Conservation (phyloP, 805 yeast species). For the Clavispora carvajalis region DNA sequence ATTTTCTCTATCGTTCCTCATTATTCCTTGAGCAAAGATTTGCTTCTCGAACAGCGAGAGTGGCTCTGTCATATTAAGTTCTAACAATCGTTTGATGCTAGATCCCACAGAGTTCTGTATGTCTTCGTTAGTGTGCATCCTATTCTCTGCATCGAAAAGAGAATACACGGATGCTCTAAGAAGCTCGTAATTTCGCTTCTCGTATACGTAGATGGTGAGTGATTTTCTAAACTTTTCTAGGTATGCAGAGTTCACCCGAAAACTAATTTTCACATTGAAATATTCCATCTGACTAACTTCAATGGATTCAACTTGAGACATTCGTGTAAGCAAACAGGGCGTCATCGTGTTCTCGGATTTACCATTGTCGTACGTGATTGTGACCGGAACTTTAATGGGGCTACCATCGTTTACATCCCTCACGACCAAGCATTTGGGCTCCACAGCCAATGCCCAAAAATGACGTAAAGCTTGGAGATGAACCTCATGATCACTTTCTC, state of each 20-base stretch:
- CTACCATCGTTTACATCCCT: conserved; percentile 60
- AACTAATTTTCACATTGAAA: conserved; percentile 48
- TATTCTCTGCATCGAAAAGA: conserved; percentile 32
- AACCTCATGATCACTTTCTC: conserved; percentile 42
- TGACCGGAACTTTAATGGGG: conserved; percentile 47
- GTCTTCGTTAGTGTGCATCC: conserved; percentile 21
- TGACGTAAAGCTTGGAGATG: conserved; percentile 83
- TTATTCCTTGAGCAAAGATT: conserved; percentile 24
- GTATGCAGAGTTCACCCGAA: conserved; percentile 37
- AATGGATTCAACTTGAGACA: conserved; percentile 45
- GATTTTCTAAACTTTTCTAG: conserved; percentile 38
- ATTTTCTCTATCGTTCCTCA: conserved; percentile 11
- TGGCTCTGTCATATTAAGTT: conserved; percentile 19
- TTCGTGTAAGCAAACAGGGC: conserved; percentile 68
- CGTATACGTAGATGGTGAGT: conserved; percentile 48
- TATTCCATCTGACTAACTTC: conserved; percentile 44
- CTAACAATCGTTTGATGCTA: conserved; percentile 21
- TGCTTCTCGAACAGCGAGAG: conserved; percentile 26
- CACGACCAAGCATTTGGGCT: conserved; percentile 72
- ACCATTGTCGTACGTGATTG: conserved; percentile 36
- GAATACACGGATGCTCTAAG: conserved; percentile 28
- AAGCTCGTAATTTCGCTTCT: conserved; percentile 37
- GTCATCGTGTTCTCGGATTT: conserved; percentile 30
- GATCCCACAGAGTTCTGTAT: conserved; percentile 22
- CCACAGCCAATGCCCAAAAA: conserved; percentile 84